Evolutionary conservation across 352 stramenopile genomes (phyloP).

Genomic region (Globisporangium uncinulatum): DNA sequence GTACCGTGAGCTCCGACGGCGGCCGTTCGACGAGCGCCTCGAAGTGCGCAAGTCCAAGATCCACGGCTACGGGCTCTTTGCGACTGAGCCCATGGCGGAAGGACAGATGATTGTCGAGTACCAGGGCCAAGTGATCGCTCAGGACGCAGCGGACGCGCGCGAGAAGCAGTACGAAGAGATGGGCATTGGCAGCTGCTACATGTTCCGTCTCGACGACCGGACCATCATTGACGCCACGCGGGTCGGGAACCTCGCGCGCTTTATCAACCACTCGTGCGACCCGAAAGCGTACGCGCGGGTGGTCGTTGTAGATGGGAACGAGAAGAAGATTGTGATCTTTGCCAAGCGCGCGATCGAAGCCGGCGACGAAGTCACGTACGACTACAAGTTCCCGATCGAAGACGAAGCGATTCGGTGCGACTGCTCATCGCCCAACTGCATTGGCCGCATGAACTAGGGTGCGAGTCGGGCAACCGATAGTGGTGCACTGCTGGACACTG

Average conservation of each 20-base stretch:
- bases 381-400: slow-evolving; percentile 97
- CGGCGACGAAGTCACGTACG: slow-evolving; percentile 94
- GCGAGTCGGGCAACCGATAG: too few relatives aligned
- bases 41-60: slow-evolving; percentile 92
- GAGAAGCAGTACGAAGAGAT: slow-evolving; percentile 93
- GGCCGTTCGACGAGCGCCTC: slow-evolving; percentile 88
- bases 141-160: slow-evolving; percentile 89
- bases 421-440: slow-evolving; percentile 92
- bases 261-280: slow-evolving; percentile 96
- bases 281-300: slow-evolving; percentile 94
- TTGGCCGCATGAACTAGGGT: slow-evolving; percentile 91
- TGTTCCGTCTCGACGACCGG: slow-evolving; percentile 95
- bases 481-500: too few relatives aligned
- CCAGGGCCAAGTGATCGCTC: slow-evolving; percentile 90
- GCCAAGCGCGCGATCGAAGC: slow-evolving; percentile 87
- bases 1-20: slow-evolving; percentile 89
- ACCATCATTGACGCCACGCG: slow-evolving; percentile 94
- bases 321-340: slow-evolving; percentile 97
- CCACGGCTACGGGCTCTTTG: slow-evolving; percentile 96
- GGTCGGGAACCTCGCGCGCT: slow-evolving; percentile 91
- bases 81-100: slow-evolving; percentile 86
- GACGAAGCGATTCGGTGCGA: slow-evolving; percentile 92
- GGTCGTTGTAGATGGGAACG: slow-evolving; percentile 71
- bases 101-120: slow-evolving; percentile 98
- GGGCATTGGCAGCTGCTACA: slow-evolving; percentile 95